Evolutionary conservation across 1,139 yeast genomes (phyloP).

Genomic region (Candida tunisiensis): DNA sequence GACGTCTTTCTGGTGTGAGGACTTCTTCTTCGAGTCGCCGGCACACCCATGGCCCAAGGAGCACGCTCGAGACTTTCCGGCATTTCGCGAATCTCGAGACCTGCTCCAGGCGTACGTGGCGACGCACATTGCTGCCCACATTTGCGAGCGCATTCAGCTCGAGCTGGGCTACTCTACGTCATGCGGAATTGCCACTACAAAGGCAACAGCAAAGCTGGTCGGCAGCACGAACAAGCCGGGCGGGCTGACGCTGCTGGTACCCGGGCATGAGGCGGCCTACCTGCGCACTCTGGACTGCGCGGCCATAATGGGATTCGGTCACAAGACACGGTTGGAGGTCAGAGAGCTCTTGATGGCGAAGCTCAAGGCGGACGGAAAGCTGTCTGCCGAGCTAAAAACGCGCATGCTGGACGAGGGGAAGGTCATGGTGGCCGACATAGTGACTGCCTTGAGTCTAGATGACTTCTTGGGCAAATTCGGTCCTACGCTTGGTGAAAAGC

Average conservation of each 20-base stretch:
- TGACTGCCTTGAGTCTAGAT: background rate
- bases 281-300: slow-evolving; percentile 8
- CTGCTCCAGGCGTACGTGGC: slow-evolving; percentile 13
- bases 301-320: slow-evolving; percentile 17
- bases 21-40: slow-evolving; percentile 14
- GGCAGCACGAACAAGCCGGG: slow-evolving; percentile 17
- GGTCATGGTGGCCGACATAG: background rate
- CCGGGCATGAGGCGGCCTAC: slow-evolving; percentile 11
- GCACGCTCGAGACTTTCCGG: too few relatives aligned
- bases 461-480: background rate
- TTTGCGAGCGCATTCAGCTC: slow-evolving; percentile 12
- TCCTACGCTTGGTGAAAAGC: background rate
- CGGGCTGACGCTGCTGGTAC: slow-evolving; percentile 15
- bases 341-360: slow-evolving; percentile 4
- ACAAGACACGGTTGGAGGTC: slow-evolving; percentile 2
- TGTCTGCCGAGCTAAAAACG: slow-evolving; percentile 2
- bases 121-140: slow-evolving; percentile 14
- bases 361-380: too few relatives aligned
- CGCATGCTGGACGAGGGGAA: too few relatives aligned
- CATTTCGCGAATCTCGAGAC: too few relatives aligned
- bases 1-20: slow-evolving; percentile 8
- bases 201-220: slow-evolving; percentile 18
- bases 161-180: slow-evolving; percentile 18
- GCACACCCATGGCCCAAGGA: slow-evolving; percentile 11
- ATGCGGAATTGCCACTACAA: slow-evolving; percentile 17